Conservation (phyloP, 1,284 basidiomycete species). For the Puccinia sorghi region DNA sequence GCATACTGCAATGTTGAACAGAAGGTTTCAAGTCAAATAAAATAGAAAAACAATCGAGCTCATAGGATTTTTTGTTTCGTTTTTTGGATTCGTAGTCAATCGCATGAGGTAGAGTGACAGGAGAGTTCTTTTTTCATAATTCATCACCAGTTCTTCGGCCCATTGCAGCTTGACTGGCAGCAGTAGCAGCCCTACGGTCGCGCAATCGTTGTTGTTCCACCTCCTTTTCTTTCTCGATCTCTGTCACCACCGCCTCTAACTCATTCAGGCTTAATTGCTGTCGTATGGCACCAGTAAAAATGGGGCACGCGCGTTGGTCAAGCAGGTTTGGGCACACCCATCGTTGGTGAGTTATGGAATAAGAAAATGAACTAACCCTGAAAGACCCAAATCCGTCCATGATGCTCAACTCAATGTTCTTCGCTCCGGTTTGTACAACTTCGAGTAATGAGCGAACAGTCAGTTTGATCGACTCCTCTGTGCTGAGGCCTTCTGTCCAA, state of each 20-base stretch:
- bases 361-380: slow-evolving; percentile 9
- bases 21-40: no score
- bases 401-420: slow-evolving; percentile 97
- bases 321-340: not conserved
- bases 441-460: slow-evolving; percentile 94
- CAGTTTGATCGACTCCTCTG: slow-evolving; percentile 89
- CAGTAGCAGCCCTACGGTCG: slow-evolving; percentile 72
- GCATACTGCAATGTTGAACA: no score
- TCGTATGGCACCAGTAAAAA: not conserved
- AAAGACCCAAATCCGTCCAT: slow-evolving; percentile 67
- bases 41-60: no score
- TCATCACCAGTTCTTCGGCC: slow-evolving; percentile 32
- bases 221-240: slow-evolving; percentile 94
- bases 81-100: not conserved
- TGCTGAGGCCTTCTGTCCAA: slow-evolving; percentile 82
- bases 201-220: slow-evolving; percentile 87
- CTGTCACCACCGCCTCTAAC: slow-evolving; percentile 83
- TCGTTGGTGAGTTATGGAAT: no score
- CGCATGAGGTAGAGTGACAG: not conserved
- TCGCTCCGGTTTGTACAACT: slow-evolving; percentile 98
- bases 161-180: slow-evolving; percentile 84
- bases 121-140: not conserved
- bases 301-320: not conserved
- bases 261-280: slow-evolving; percentile 81
- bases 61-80: not conserved